Conservation (phyloP, 2,329 filamentous ascomycete genomes). For the Parastagonospora nodorum region DNA sequence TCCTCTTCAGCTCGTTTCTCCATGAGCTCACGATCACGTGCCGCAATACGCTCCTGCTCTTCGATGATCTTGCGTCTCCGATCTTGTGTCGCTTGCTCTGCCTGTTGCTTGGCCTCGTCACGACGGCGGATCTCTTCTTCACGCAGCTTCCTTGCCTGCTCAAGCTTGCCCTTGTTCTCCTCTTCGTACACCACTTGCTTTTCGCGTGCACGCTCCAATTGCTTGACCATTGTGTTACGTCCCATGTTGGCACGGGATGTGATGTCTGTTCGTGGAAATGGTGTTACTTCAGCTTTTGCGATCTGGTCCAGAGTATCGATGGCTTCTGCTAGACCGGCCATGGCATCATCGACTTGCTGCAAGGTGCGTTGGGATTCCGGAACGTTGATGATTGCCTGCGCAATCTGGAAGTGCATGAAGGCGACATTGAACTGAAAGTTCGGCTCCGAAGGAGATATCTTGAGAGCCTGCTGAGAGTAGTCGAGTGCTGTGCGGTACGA, state of each 20-base stretch:
- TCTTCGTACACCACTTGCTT: slow-evolving; percentile 91
- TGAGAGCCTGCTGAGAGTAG: slow-evolving; percentile 71
- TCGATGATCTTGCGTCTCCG: slow-evolving; percentile 81
- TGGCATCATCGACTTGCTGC: slow-evolving; percentile 79
- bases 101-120: slow-evolving; percentile 74
- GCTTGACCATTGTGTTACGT: slow-evolving; percentile 89
- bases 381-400: slow-evolving; percentile 76
- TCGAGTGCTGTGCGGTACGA: slow-evolving; percentile 68
- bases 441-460: slow-evolving; percentile 78
- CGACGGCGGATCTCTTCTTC: slow-evolving; percentile 79
- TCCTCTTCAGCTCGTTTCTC: slow-evolving; percentile 75
- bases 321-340: slow-evolving; percentile 80
- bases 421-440: slow-evolving; percentile 98
- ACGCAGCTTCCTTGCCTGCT: slow-evolving; percentile 77
- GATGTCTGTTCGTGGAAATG: slow-evolving; percentile 87
- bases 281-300: slow-evolving; percentile 68
- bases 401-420: slow-evolving; percentile 94
- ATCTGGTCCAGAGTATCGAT: slow-evolving; percentile 71
- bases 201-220: slow-evolving; percentile 83
- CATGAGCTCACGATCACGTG: slow-evolving; percentile 73
- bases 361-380: slow-evolving; percentile 77
- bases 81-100: slow-evolving; percentile 72
- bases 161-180: slow-evolving; percentile 86
- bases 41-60: slow-evolving; percentile 80
- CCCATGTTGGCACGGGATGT: slow-evolving; percentile 98